Conservation (phyloP, 129 eudicot species). For the Silybum marianum region DNA sequence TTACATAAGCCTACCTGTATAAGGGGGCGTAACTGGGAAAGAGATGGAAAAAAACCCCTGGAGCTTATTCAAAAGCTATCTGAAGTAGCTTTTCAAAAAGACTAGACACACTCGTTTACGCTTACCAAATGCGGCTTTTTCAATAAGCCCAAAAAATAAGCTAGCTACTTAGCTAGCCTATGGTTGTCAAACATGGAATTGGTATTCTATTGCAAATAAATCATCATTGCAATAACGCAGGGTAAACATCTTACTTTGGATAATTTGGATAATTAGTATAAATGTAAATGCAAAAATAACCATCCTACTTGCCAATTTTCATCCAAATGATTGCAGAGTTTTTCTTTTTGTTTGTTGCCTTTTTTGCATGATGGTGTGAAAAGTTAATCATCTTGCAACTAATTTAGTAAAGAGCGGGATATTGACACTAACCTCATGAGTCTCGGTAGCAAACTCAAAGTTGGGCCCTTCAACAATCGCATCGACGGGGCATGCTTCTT, state of each 20-base stretch:
- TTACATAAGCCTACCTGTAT: neutral
- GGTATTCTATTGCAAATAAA: neutral
- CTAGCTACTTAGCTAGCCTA: neutral
- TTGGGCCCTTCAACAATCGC: slow-evolving; percentile 99
- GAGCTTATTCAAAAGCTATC: neutral
- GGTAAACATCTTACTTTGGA: neutral
- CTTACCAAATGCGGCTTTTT: no score
- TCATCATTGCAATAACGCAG: neutral
- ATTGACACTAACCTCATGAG: slow-evolving; percentile 79
- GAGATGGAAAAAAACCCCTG: neutral
- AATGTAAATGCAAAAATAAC: neutral
- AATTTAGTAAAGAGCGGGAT: neutral
- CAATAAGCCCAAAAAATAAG: neutral
- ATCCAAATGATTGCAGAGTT: neutral
- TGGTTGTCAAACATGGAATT: neutral
- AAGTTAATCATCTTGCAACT: neutral
- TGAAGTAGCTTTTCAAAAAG: neutral
- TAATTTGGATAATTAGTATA: neutral
- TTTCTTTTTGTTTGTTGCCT: neutral
- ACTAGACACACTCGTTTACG: no score
- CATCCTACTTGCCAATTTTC: neutral
- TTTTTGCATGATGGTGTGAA: neutral
- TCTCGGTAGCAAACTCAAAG: slow-evolving; percentile 97
- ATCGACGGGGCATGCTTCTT: slow-evolving; percentile 99
- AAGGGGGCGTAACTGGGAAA: neutral